These are phyloP conservation scores for Clonostachys solani DNA, from an alignment of 2,329 filamentous ascomycete species.

Conservation along the genomic window DNA sequence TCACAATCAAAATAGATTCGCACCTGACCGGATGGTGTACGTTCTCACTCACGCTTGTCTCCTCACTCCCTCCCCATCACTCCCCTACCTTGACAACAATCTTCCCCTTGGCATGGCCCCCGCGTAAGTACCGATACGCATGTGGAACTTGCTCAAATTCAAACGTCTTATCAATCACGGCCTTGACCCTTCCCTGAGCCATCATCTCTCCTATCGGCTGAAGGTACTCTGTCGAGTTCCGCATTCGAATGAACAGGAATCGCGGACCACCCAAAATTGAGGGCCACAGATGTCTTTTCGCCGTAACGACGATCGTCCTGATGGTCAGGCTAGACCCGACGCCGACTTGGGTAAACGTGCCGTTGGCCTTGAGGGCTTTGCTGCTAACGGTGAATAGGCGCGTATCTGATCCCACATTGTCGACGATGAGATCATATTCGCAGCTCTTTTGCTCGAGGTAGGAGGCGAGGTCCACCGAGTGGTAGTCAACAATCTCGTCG, in stretches of 20 bases:
- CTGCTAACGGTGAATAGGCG: constrained; percentile 12
- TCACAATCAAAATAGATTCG: too few species aligned
- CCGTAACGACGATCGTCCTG: not conserved
- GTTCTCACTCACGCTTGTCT: too few species aligned
- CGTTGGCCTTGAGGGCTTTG: constrained; percentile 9
- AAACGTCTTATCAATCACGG: constrained; percentile 11
- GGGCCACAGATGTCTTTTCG: constrained; percentile 7
- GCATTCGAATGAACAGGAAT: constrained; percentile 5
- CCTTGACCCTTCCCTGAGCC: constrained; percentile 13
- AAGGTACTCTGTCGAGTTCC: constrained; percentile 4
- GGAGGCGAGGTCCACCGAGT: constrained; percentile 6
- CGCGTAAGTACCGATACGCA: constrained; percentile 13
- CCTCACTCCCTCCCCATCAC: too few species aligned
- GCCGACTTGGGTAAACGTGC: constrained; percentile 12
- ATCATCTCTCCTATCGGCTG: constrained; percentile 13
- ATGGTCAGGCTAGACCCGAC: constrained; percentile 1
- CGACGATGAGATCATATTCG: constrained; percentile 15
- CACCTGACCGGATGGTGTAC: too few species aligned
- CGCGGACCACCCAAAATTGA: constrained; percentile 8
- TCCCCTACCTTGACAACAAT: constrained; percentile 10
- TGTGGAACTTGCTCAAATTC: constrained; percentile 10
- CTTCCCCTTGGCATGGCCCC: constrained; percentile 13
- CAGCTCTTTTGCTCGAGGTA: constrained; percentile 7
- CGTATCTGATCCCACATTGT: constrained; percentile 12
- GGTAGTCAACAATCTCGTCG: constrained; percentile 29